Evolutionary conservation across 306 rosid genomes (phyloP).

Genomic region (Sphenostylis stenocarpa): DNA sequence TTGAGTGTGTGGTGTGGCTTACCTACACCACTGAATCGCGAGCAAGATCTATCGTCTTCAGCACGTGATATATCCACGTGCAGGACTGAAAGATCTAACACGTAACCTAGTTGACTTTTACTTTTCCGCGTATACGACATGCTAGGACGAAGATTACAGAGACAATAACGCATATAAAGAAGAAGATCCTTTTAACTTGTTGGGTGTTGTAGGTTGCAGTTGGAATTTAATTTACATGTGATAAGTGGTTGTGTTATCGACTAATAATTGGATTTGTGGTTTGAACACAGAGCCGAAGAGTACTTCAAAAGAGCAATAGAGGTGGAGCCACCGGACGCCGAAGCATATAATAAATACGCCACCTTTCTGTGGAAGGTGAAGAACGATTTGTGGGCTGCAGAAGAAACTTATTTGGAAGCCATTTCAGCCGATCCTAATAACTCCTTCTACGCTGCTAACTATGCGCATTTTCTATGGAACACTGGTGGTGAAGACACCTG

Average conservation of each 20-base stretch:
- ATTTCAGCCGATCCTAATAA: slow-evolving; percentile 76
- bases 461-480: slow-evolving; percentile 94
- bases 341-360: slow-evolving; percentile 79
- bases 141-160: not conserved
- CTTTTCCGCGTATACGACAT: not conserved
- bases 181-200: not conserved
- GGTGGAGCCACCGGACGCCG: slow-evolving; percentile 75
- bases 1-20: slow-evolving; percentile 41
- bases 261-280: not conserved
- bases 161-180: not conserved
- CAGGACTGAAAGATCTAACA: slow-evolving; percentile 21
- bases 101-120: slow-evolving; percentile 33
- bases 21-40: slow-evolving; percentile 31
- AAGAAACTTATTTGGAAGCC: slow-evolving; percentile 82
- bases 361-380: slow-evolving; percentile 73
- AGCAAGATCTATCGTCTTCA: slow-evolving; percentile 12
- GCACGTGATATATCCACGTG: slow-evolving; percentile 44
- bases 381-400: slow-evolving; percentile 89
- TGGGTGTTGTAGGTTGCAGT: not conserved
- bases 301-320: slow-evolving; percentile 71
- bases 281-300: slow-evolving; percentile 79
- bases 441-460: slow-evolving; percentile 71
- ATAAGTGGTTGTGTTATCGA: slow-evolving; percentile 21
- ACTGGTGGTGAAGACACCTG: slow-evolving; percentile 95
- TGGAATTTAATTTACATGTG: slow-evolving; percentile 32